Percentiles rank a stretch among this genome's conserved stretches.
Conservation (phyloP, 2,329 filamentous ascomycete species). For the Claviceps humidiphila region DNA sequence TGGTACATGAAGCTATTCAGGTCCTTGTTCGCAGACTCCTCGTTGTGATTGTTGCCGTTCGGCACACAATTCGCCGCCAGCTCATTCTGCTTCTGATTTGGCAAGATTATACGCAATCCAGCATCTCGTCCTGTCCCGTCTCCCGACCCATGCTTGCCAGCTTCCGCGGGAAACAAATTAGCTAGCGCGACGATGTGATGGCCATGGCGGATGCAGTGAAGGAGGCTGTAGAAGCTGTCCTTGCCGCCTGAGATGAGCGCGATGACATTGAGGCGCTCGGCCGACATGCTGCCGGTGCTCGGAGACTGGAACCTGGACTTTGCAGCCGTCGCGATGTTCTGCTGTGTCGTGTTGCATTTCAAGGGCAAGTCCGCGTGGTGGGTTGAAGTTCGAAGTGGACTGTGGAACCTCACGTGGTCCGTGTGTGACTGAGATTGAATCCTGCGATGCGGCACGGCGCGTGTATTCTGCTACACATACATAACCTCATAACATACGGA, state of each 20-base stretch:
- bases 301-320: neutral
- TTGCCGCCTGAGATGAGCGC: conserved; percentile 92
- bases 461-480: no score
- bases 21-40: conserved; percentile 31
- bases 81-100: conserved; percentile 6
- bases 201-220: conserved; percentile 79
- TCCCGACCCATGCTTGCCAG: neutral
- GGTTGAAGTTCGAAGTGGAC: neutral
- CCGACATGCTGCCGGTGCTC: conserved; percentile 20
- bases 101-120: conserved; percentile 9
- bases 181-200: conserved; percentile 78
- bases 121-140: neutral
- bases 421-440: neutral
- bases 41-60: neutral
- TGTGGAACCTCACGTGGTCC: neutral
- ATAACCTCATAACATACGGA: no score
- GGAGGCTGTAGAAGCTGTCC: conserved; percentile 85
- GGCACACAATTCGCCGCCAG: neutral
- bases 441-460: no score
- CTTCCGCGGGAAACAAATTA: conserved; percentile 55
- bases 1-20: conserved; percentile 99
- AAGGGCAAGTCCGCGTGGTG: neutral
- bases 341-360: neutral
- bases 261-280: conserved; percentile 57
- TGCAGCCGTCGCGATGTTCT: neutral